Percentiles rank a stretch among this genome's conserved stretches.
phyloP scores from a whole-genome alignment of 2,329 filamentous ascomycete species.

The Neopestalotiopsis sp. region DNA sequence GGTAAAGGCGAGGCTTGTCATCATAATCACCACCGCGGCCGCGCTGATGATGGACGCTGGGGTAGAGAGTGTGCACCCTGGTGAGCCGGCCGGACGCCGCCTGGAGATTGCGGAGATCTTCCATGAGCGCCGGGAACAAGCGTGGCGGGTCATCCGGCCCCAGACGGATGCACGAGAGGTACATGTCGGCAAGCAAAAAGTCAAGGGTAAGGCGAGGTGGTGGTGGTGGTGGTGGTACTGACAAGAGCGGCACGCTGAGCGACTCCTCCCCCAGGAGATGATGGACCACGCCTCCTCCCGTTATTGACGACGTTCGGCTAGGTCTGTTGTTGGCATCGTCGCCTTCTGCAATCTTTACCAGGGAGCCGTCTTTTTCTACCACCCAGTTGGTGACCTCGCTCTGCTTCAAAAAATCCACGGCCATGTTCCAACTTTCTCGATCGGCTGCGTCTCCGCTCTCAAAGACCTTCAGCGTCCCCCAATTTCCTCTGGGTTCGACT shows the following conservation, averaged over 20 bases:
- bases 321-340: conserved; percentile 19
- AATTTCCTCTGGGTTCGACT: conserved; percentile 36
- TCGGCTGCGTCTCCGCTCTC: conserved; percentile 55
- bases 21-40: not conserved
- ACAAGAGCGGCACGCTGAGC: conserved; percentile 19
- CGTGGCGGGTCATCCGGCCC: not conserved
- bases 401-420: conserved; percentile 40
- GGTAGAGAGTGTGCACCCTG: not conserved
- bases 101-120: conserved; percentile 1
- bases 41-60: not conserved
- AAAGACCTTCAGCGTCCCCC: conserved; percentile 50
- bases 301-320: too few relatives aligned
- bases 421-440: conserved; percentile 50
- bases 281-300: conserved; percentile 18
- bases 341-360: conserved; percentile 38
- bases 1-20: not conserved
- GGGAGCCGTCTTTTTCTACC: conserved; percentile 49
- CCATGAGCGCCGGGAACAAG: not conserved
- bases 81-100: not conserved
- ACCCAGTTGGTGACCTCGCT: conserved; percentile 46
- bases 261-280: conserved; percentile 20
- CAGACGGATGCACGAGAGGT: not conserved
- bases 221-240: conserved; percentile 19
- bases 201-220: conserved; percentile 9
- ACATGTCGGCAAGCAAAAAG: not conserved